Conservation (phyloP, 345 rosid genomes). For the Theobroma cacao region DNA sequence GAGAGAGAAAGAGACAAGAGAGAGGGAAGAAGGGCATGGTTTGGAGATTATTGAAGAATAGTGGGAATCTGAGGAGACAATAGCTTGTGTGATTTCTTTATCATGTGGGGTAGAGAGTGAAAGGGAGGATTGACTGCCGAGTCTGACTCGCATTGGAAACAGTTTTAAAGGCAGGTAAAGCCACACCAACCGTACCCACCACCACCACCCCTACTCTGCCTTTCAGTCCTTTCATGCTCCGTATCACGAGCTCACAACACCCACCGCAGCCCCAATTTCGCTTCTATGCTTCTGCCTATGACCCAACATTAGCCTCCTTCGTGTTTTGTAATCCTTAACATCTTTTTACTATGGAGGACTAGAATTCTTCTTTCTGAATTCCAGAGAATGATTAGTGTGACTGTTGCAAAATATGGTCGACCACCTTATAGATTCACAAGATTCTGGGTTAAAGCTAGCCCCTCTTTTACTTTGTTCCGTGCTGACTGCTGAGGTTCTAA, state of each 20-base stretch:
- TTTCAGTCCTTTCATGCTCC: slow-evolving; percentile 21
- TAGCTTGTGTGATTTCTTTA: slow-evolving; percentile 23
- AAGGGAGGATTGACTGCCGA: slow-evolving; percentile 9
- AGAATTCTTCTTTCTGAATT: neutral
- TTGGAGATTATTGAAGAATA: neutral
- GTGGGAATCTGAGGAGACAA: slow-evolving; percentile 31
- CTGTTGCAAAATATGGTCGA: slow-evolving; percentile 1
- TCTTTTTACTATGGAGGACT: neutral
- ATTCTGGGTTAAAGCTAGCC: neutral
- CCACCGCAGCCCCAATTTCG: slow-evolving; percentile 3
- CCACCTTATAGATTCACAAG: neutral
- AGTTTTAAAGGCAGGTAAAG: slow-evolving; percentile 19
- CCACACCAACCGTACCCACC: slow-evolving; percentile 37
- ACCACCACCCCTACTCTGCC: slow-evolving; percentile 12
- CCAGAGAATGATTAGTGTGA: slow-evolving; percentile 3
- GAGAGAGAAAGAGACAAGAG: slow-evolving; percentile 8
- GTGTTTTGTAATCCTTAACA: slow-evolving; percentile 26
- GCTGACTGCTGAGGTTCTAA: neutral
- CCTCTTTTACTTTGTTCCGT: neutral
- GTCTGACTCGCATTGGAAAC: slow-evolving; percentile 31
- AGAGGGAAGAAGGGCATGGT: slow-evolving; percentile 11
- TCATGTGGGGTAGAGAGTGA: slow-evolving; percentile 23
- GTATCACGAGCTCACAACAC: slow-evolving; percentile 4
- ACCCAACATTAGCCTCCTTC: slow-evolving; percentile 33
- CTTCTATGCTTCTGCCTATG: neutral